A percentile compares a stretch with the other conserved stretches of the same genome.
Evolutionary conservation across 2,329 filamentous ascomycete species (phyloP).

Genomic region (Aspergillus ustus): DNA sequence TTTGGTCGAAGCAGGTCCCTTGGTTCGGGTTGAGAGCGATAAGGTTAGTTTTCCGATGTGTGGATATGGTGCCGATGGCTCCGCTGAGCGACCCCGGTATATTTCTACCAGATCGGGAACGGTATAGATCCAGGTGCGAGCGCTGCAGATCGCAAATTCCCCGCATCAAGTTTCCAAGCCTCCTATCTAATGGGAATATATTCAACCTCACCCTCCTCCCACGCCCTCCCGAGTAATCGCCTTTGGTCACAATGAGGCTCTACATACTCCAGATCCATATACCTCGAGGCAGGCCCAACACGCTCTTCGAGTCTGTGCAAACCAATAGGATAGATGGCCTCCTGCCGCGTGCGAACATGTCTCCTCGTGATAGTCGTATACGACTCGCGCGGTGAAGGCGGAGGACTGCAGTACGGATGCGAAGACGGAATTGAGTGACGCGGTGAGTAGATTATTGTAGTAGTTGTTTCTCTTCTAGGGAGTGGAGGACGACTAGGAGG

Average conservation of each 20-base stretch:
- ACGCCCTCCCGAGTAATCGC: not conserved
- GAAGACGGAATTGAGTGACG: conserved; percentile 4
- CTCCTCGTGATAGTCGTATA: conserved; percentile 23
- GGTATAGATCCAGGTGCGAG: conserved; percentile 1
- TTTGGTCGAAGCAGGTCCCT: not conserved
- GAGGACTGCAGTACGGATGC: conserved; percentile 1
- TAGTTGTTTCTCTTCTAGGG: not conserved
- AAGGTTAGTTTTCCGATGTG: conserved; percentile 6
- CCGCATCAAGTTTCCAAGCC: not conserved
- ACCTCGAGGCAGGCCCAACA: conserved; percentile 5
- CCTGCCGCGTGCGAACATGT: conserved; percentile 17
- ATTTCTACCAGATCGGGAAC: not conserved
- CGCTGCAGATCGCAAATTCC: not conserved
- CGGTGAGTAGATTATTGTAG: conserved; percentile 14
- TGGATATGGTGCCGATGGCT: not conserved
- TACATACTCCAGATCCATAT: conserved; percentile 23
- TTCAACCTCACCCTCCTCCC: conserved; percentile 14
- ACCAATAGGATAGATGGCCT: conserved; percentile 14
- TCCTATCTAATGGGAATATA: conserved; percentile 23
- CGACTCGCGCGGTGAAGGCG: conserved; percentile 15
- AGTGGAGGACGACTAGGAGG: not conserved
- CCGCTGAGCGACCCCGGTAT: not conserved
- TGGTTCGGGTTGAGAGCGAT: not conserved
- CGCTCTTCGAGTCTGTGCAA: conserved; percentile 1
- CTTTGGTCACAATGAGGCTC: conserved; percentile 5